Base-by-base conservation (phyloP, 176 grass and related monocot genomes). In the Oryza australiensis region DNA sequence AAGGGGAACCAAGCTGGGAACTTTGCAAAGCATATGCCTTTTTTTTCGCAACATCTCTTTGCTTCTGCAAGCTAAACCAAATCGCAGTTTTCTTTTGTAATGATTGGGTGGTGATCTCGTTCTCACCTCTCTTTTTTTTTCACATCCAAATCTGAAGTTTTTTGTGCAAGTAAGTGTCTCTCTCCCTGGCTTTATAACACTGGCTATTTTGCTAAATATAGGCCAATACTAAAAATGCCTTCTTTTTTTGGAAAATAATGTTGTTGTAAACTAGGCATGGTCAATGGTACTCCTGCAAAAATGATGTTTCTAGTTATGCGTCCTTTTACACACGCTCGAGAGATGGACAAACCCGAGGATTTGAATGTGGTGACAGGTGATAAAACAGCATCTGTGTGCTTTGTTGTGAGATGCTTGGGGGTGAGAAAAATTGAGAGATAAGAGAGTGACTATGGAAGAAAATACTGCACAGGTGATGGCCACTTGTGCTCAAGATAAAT, bases 1-100 rank as follows among this genome's bases (percentile, higher is more conserved):
- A 86, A 86, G 57, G 57, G 43, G 37, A 71, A 71, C 41, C 63
- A 23, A 55, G 77, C 26, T 45, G 71, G 48, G 78, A 82, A 78
- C 83, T 82, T 62, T n/a, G 83, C 5, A 27, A 66, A 49, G 88
- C 66, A 86, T 89, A 89, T 86, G 79, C 87, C 26, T 70, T 66
- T 48, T 22, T 32, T 62, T 48, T n/a, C n/a, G 15, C 38, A 23
- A 84, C 46, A 81, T 75, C 33, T 72, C 53, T 23, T 6, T 77
- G 14, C 34, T 63, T 10, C 2, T 6, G 9, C 1, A 4, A 4
- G 12, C 41, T 13, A 57, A 1, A 43, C 5, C 23, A 76, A 62
- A 53, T 55, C 41, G 30, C 29, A 78, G 18, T 66, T 78, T 51
- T 66, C 0, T 66, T 53, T 23, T 72, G 66, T 59, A 72, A 63